phyloP scores from a whole-genome alignment of 2,329 filamentous ascomycete genomes.

The Eurotiales sp. region DNA sequence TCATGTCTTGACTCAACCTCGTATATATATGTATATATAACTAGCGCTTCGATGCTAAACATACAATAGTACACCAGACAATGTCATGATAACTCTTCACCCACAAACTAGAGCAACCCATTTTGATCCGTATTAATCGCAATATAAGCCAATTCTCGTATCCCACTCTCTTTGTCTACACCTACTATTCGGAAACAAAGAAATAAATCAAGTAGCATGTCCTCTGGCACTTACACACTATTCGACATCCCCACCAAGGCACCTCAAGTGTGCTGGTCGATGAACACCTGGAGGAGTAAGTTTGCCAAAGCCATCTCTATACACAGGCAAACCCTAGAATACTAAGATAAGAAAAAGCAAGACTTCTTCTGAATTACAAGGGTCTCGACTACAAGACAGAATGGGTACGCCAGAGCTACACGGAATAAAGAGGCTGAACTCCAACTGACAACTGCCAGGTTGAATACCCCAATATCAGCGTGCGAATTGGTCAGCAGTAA shows the following conservation, averaged over 20 bases:
- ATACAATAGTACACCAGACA: too few species aligned
- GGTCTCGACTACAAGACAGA: slow-evolving; percentile 55
- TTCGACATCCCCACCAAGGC: slow-evolving; percentile 9
- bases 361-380: slow-evolving; percentile 66
- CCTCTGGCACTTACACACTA: not conserved
- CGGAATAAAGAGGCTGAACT: not conserved
- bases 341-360: slow-evolving; percentile 43
- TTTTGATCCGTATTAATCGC: too few species aligned
- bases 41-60: too few species aligned
- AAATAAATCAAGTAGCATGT: too few species aligned
- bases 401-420: slow-evolving; percentile 13
- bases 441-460: not conserved
- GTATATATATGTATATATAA: too few species aligned
- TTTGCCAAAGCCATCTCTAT: slow-evolving; percentile 2
- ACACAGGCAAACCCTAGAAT: too few species aligned
- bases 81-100: too few species aligned
- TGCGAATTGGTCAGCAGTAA: slow-evolving; percentile 2
- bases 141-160: too few species aligned
- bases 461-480: slow-evolving; percentile 2
- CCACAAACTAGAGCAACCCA: too few species aligned
- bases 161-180: too few species aligned
- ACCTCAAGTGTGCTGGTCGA: slow-evolving; percentile 50
- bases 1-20: too few species aligned
- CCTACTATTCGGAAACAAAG: too few species aligned
- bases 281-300: slow-evolving; percentile 69